phyloP scores from a whole-genome alignment of 371 early-diverging fungal species.

The Chytridium lagenaria region DNA sequence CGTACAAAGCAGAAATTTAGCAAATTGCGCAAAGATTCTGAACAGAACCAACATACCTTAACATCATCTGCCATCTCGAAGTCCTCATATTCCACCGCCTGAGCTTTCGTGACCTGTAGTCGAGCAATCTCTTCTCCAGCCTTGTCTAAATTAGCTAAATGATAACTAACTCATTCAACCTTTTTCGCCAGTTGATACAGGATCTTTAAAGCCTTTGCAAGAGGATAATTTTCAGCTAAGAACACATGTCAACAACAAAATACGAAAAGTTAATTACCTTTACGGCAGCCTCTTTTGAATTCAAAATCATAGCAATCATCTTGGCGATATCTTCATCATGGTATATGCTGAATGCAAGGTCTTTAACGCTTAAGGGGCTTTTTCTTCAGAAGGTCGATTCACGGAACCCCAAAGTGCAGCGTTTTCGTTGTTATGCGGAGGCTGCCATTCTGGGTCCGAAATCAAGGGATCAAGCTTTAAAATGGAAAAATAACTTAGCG shows the following conservation, averaged over 20 bases:
- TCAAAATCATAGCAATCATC: slow-evolving; percentile 50
- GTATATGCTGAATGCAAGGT: slow-evolving; percentile 36
- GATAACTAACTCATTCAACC: slow-evolving; percentile 26
- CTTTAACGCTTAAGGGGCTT: slow-evolving; percentile 23
- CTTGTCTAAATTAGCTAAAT: slow-evolving; percentile 35
- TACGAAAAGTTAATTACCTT: slow-evolving; percentile 47
- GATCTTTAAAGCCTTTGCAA: slow-evolving; percentile 59
- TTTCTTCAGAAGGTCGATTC: slow-evolving; percentile 18
- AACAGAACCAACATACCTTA: slow-evolving; percentile 53
- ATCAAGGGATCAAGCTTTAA: slow-evolving; percentile 33
- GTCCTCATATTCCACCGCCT: slow-evolving; percentile 72
- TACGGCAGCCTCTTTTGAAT: slow-evolving; percentile 62
- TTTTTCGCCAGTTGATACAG: slow-evolving; percentile 38
- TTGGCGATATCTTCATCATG: slow-evolving; percentile 50
- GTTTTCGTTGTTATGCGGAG: slow-evolving; percentile 32
- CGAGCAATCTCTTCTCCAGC: slow-evolving; percentile 67
- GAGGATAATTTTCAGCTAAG: slow-evolving; percentile 59
- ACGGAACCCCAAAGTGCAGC: slow-evolving; percentile 39
- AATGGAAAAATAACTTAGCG: neutral
- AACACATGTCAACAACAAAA: too few relatives aligned
- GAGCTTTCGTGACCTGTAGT: slow-evolving; percentile 63
- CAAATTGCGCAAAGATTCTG: neutral
- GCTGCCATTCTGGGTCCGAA: slow-evolving; percentile 12
- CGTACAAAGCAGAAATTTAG: neutral
- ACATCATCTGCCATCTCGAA: slow-evolving; percentile 76